Evolutionary conservation across 2,329 filamentous ascomycete genomes (phyloP).

Genomic region (Sarocladium kiliense): DNA sequence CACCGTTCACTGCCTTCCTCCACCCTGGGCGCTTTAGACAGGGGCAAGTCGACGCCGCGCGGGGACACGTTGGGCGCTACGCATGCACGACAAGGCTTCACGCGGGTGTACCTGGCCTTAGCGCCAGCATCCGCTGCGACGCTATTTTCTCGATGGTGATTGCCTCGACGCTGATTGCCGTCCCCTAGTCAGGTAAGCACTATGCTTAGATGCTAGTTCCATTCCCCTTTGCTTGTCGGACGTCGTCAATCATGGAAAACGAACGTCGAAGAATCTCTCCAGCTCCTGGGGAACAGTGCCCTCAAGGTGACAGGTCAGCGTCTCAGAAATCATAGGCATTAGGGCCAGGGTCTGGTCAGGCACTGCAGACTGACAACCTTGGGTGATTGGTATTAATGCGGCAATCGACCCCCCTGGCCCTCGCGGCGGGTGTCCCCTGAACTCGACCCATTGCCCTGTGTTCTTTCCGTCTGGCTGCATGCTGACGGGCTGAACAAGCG

Average conservation of each 20-base stretch:
- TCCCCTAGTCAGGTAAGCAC: neutral
- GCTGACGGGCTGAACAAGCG: neutral
- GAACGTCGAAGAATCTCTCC: no score
- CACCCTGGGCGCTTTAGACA: constrained; percentile 4
- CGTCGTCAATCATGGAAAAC: no score
- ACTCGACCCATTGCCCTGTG: neutral
- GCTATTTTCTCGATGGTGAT: neutral
- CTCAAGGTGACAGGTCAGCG: no score
- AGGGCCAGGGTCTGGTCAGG: neutral
- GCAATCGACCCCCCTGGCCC: neutral
- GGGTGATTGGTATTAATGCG: neutral
- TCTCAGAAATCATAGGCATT: no score
- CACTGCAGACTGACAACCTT: neutral
- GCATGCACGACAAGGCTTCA: neutral
- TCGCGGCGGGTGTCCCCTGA: neutral
- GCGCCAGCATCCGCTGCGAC: neutral
- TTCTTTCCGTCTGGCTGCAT: neutral
- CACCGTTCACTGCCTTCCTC: constrained; percentile 4
- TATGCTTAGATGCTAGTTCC: no score
- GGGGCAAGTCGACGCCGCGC: neutral
- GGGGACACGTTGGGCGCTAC: neutral
- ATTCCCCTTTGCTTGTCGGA: no score
- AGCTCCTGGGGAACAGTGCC: no score
- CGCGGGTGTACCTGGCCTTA: neutral
- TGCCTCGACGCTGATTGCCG: neutral